Evolutionary conservation across 805 yeast genomes (phyloP), one percentile per base, ranked within the genome.

Genomic region (Jamesozyma jinghongensis): DNA sequence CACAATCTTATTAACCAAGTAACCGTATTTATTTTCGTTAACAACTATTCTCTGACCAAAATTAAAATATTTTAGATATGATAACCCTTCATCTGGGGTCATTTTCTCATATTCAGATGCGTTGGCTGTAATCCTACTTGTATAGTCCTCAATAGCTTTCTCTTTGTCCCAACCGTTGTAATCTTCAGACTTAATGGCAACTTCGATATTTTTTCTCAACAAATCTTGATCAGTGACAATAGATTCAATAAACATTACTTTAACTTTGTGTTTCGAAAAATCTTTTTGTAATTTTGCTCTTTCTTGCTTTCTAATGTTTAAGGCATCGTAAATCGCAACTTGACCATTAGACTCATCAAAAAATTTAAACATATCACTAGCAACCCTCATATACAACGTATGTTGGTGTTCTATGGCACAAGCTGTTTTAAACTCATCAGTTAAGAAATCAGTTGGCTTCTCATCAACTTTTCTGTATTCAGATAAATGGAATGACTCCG

Each of bases 271-370:
- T 34, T 67, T 64, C 6, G 67, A 64, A 51, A 90, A 77, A 43
- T 63, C 62, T 27, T 70, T 69, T 20, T 73, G 73, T 30, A 90
- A 62, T 25, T 71, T 73, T 6, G 69, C 52, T 50, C 99, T 71
- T 49, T 81, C 82, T 38, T 71, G 69, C 17, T 81, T 75, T 36
- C 81, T 66, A 5, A 92, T 95, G 59, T 92, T 92, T 38, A 92
- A 83, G 0, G 97, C 97, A 62, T 92, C 99, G 62, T 85, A 92
- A 18, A 92, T 85, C 4, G 95, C 98, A 26, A 92, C 85, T 64
- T 92, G 98, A 10, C 97, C 97, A 54, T 76, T 77, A 46, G 80
- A 85, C 22, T 73, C 72, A 47, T 75, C 73, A 61, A 85, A 86
- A 53, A 84, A 87, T 19, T 68, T 65, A 41, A 73, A 57, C 59